Evolutionary conservation across 768 basidiomycete genomes (phyloP).

Genomic region (Gloeopeniophorella convolvens): DNA sequence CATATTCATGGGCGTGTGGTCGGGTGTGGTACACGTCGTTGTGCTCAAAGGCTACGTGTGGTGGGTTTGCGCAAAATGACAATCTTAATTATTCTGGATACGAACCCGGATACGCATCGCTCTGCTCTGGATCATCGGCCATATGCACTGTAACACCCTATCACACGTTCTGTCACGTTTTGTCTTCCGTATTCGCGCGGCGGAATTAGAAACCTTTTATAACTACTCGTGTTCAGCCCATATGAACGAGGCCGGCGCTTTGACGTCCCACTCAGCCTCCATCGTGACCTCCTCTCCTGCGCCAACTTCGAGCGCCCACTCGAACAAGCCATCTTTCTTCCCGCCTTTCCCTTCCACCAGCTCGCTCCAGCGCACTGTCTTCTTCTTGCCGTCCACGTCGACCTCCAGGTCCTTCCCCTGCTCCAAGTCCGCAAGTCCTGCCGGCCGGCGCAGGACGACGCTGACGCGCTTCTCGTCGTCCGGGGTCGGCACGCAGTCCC

Average conservation of each 20-base stretch:
- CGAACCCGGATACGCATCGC: neutral
- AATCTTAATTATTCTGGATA: neutral
- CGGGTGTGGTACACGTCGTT: constrained; percentile 37
- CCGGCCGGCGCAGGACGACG: constrained; percentile 42
- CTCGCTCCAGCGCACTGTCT: constrained; percentile 32
- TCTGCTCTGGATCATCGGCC: no score
- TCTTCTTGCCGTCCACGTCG: constrained; percentile 21
- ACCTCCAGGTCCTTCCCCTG: constrained; percentile 28
- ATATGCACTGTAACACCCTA: no score
- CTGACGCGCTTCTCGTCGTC: constrained; percentile 34
- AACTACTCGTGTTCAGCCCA: no score
- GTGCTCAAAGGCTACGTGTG: constrained; percentile 2
- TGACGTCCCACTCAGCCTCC: constrained; percentile 48
- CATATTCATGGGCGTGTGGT: constrained; percentile 31
- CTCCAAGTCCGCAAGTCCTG: constrained; percentile 40
- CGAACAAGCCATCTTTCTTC: constrained; percentile 53
- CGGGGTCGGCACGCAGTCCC: constrained; percentile 39
- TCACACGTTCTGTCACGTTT: no score
- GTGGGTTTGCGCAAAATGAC: neutral
- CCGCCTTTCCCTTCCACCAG: constrained; percentile 38
- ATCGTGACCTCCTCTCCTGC: constrained; percentile 39
- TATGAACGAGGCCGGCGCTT: constrained; percentile 30
- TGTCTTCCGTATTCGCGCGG: no score
- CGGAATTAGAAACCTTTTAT: no score
- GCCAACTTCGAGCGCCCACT: constrained; percentile 44